A percentile compares a stretch with the other conserved stretches of the same genome.
Evolutionary conservation across 2,329 filamentous ascomycete genomes (phyloP).

Genomic region (Rutstroemia sp.): DNA sequence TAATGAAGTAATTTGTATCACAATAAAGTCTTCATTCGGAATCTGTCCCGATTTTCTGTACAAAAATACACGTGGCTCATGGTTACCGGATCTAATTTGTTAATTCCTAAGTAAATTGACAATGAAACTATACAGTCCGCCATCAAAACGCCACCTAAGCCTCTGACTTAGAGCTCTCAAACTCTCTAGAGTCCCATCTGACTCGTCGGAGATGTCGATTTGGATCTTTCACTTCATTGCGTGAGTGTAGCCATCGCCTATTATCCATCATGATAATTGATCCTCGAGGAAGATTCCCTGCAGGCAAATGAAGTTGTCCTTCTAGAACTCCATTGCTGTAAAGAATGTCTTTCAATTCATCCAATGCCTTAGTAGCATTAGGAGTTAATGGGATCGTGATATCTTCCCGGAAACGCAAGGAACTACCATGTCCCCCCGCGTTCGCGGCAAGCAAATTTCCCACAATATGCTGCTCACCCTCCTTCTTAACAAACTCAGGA

Average conservation of each 20-base stretch:
- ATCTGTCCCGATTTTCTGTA: too few species aligned
- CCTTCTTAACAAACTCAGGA: constrained; percentile 29
- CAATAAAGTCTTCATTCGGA: too few species aligned
- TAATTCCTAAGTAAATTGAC: too few species aligned
- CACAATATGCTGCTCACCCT: constrained; percentile 19
- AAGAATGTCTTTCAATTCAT: constrained; percentile 26
- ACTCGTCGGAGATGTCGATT: constrained; percentile 31
- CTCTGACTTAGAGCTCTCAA: neutral
- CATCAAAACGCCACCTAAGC: neutral
- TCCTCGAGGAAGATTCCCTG: constrained; percentile 22
- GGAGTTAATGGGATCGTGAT: constrained; percentile 25
- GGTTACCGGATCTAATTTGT: too few species aligned
- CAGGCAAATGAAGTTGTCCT: constrained; percentile 19
- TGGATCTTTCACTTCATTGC: constrained; percentile 31
- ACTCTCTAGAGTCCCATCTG: constrained; percentile 24
- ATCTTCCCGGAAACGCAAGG: constrained; percentile 15
- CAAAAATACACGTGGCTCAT: too few species aligned
- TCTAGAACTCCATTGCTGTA: neutral
- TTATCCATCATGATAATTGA: constrained; percentile 33
- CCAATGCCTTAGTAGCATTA: constrained; percentile 24
- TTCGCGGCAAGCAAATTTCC: neutral
- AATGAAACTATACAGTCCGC: too few species aligned
- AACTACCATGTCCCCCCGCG: constrained; percentile 8
- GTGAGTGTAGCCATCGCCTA: constrained; percentile 31
- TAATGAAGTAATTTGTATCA: too few species aligned